Evolutionary conservation across 2,329 filamentous ascomycete genomes (phyloP), one percentile per base, ranked within the genome.

Genomic region (Colletotrichum sp.): DNA sequence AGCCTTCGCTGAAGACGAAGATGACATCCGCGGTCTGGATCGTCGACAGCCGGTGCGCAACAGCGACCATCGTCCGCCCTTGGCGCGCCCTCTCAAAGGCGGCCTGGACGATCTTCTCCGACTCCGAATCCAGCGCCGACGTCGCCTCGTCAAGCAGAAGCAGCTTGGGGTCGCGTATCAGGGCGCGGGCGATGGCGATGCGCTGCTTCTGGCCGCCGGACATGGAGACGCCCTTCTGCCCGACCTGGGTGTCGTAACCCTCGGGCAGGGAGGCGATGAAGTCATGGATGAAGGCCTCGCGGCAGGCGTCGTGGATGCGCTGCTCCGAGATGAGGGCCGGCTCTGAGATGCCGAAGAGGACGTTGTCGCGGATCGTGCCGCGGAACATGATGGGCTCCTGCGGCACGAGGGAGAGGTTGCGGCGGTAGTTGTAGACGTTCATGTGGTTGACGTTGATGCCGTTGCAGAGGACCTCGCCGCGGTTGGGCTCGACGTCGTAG

Each of bases 91-190:
- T 85, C 39, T 78, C 77, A n/a, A 78, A 75, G 3, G 75, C 77
- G 6, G 75, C 75, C 43, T 92, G 87, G 9, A 95, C 88, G 5
- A 90, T 64, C 39, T 87, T 86, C 79, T 92, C 91, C 0, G 87
- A 89, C 76, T 90, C 85, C 2, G 89, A 89, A 73, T 92, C 90
- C 0, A 92, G 83, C 36, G 87, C 88, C 3, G 86, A 88, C 0
- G 90, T 92, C 4, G 91, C 90, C 80, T 92, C 90, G 66, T 93
- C 91, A 0, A 92, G 84, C 0, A 92, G 82, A 1, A 92, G 81
- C 2, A 92, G 78, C 7, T 80, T 79, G 0, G 90, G 90, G 6
- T 87, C 86, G 5, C 89, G 85, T 5, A 92, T 84, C 16, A 92
- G 83, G 0, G 90, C 90, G 6, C 90, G 84, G 0, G 90, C 90